Base-by-base conservation (phyloP, 2,329 filamentous ascomycete species). In the Stachybotrys elegans region DNA sequence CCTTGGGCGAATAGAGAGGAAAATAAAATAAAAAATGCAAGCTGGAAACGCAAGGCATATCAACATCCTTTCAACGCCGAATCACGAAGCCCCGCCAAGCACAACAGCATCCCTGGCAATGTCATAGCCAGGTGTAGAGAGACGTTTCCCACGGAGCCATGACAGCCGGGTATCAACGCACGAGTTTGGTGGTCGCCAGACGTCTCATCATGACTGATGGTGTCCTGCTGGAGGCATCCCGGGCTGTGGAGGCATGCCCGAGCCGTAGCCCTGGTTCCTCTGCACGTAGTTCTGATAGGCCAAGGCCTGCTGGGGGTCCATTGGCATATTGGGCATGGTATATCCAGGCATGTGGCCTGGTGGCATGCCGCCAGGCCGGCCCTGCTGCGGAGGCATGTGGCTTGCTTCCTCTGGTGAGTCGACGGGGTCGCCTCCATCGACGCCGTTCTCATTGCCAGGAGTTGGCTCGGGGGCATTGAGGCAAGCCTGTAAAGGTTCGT, bases 391-490 rank as follows among this genome's bases (percentile, higher is more conserved):
- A 39, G 86, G 86, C 46, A 94, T 77, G 57, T 90, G 86, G 58
- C 79, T 80, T 48, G 90, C 83, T 66, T 97, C 93, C 68, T 97
- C 93, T 43, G 92, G 91, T 2, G 92, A 94, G 54, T 96, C 90
- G 59, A 89, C 86, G 51, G 86, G 81, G 55, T 86, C 85, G 50
- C 75, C 69, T 52, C 86, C 84, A 52, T 91, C 86, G 49, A 88
- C 84, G 42, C 86, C 86, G 56, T 90, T 90, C 62, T 95, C 88
- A 58, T 82, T 83, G 59, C 87, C 87, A 25, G 83, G 79, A 20
- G 84, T 76, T 41, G 92, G 91, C 67, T 98, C 93, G 34, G 93
- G 93, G 17, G 93, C 93, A 66, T 98, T 98, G 49, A 98, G 72
- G 64, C 93, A 98, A 42, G 93, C 91, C 92, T 97, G 57, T n/a